A percentile compares a stretch with the other conserved stretches of the same genome.
Conservation (phyloP, 2,329 filamentous ascomycete genomes). For the Trichophyton verrucosum region DNA sequence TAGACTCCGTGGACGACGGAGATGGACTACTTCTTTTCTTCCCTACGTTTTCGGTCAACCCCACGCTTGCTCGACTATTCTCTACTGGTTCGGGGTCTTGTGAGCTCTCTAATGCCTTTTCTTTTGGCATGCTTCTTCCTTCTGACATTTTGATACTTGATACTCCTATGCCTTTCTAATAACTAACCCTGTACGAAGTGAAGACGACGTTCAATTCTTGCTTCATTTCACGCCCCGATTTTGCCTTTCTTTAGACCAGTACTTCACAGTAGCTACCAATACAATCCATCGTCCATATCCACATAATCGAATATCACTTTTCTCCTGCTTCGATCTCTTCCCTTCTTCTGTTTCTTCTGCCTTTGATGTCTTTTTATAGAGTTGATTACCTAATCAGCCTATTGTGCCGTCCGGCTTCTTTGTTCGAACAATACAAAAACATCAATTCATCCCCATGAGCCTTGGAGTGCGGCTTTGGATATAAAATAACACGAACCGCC, state of each 20-base stretch:
- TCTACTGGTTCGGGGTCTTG: neutral
- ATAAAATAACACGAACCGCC: neutral
- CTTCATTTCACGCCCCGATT: neutral
- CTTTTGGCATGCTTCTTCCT: neutral
- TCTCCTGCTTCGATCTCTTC: no score
- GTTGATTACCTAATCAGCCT: neutral
- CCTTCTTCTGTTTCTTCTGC: neutral
- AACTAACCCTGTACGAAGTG: neutral
- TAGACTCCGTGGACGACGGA: neutral
- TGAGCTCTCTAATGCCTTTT: neutral
- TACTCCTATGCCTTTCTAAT: neutral
- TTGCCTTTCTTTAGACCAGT: neutral
- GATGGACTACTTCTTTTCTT: neutral
- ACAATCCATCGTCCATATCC: neutral
- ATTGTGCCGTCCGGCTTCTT: neutral
- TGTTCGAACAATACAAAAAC: conserved; percentile 1
- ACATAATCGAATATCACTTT: neutral
- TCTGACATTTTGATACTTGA: neutral
- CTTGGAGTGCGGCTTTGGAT: neutral
- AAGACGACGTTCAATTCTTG: neutral
- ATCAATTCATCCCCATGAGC: neutral
- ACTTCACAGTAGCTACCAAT: neutral
- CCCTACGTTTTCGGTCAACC: neutral
- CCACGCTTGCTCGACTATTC: neutral
- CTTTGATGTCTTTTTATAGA: neutral